Percentiles rank a stretch among this genome's conserved stretches.
Evolutionary conservation across 2,329 filamentous ascomycete species (phyloP).

Genomic region (Alternaria alternata): DNA sequence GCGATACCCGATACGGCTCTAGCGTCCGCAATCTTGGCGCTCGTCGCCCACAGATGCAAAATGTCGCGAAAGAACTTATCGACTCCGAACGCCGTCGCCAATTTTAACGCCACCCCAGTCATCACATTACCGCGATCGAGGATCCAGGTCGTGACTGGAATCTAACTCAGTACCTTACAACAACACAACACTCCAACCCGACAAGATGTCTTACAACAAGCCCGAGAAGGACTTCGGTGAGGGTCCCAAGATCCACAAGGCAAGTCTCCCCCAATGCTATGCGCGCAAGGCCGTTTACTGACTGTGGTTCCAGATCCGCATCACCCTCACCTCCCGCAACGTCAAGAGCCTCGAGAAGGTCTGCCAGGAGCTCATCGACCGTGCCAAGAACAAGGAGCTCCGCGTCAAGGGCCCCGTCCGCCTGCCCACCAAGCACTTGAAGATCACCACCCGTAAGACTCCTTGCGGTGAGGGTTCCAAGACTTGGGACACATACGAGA

Average conservation of each 20-base stretch:
- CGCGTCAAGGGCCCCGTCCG: constrained; percentile 98
- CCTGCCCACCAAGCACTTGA: constrained; percentile 95
- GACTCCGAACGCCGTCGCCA: constrained; percentile 41
- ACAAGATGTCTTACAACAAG: constrained; percentile 68
- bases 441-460: constrained; percentile 98
- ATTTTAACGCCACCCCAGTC: constrained; percentile 52
- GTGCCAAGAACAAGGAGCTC: constrained; percentile 97
- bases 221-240: constrained; percentile 91
- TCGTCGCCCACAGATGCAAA: constrained; percentile 23
- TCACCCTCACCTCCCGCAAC: constrained; percentile 96
- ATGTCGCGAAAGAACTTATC: constrained; percentile 24
- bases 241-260: constrained; percentile 91
- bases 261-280: neutral
- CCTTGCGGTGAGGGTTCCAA: constrained; percentile 99
- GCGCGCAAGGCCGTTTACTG: neutral
- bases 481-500: constrained; percentile 99
- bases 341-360: constrained; percentile 88
- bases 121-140: constrained; percentile 62
- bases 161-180: constrained; percentile 31
- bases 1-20: constrained; percentile 37
- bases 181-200: constrained; percentile 26
- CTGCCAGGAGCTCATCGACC: constrained; percentile 97
- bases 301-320: constrained; percentile 71
- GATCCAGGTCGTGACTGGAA: constrained; percentile 59
- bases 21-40: constrained; percentile 40